phyloP scores from a whole-genome alignment of 805 yeast genomes.

The Wickerhamiella allomyrinae region DNA sequence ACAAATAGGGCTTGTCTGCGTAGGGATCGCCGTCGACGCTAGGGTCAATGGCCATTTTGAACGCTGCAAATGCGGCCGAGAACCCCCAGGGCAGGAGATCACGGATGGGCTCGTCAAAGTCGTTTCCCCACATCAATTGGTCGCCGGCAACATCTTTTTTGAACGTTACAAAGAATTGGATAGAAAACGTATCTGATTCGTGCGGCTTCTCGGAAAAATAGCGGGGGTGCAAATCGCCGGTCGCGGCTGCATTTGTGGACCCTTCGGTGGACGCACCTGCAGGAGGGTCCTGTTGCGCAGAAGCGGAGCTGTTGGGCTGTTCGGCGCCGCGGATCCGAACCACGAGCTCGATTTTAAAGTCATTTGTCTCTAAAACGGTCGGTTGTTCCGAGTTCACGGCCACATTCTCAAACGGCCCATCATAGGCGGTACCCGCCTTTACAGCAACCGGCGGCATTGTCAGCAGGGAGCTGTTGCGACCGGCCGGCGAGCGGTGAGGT shows the following conservation, averaged over 20 bases:
- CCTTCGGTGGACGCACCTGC: not conserved
- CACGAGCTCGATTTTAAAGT: constrained; percentile 28
- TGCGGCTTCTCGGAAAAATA: constrained; percentile 21
- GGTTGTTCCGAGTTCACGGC: constrained; percentile 33
- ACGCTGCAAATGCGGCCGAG: constrained; percentile 40
- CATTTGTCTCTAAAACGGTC: constrained; percentile 26
- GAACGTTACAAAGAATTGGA: constrained; percentile 33
- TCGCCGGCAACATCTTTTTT: constrained; percentile 32
- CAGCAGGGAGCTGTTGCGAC: too few species aligned
- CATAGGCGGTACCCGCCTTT: constrained; percentile 13
- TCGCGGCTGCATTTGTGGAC: constrained; percentile 1
- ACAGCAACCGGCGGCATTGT: constrained; percentile 10
- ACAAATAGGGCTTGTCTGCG: constrained; percentile 45
- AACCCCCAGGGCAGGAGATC: constrained; percentile 44
- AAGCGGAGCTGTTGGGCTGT: constrained; percentile 15
- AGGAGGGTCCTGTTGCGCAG: not conserved
- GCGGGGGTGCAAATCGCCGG: constrained; percentile 11
- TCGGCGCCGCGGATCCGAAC: constrained; percentile 34
- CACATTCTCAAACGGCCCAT: constrained; percentile 21
- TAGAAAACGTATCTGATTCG: constrained; percentile 22
- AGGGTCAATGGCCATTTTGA: constrained; percentile 47
- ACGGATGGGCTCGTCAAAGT: constrained; percentile 43
- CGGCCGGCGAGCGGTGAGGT: too few species aligned
- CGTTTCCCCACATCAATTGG: constrained; percentile 54
- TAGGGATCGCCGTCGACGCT: constrained; percentile 50